Evolutionary conservation across 139 green algal genomes (phyloP), one percentile per base, ranked within the genome.

Genomic region (Cymbomonas tetramitiformis): DNA sequence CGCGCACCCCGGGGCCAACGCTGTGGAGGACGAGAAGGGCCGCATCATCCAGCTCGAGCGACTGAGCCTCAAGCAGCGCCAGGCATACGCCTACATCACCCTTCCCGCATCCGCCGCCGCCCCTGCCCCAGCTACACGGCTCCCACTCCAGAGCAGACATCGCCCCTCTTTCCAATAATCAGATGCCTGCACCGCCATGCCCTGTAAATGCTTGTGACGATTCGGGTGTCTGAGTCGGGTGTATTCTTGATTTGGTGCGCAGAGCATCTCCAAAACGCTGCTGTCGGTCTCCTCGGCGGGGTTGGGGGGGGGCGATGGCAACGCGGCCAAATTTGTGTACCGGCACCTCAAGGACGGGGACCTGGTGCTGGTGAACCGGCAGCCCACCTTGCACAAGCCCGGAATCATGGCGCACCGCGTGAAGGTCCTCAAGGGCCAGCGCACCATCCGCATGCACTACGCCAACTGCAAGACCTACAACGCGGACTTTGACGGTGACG

Each of bases 381-480:
- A 98, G 76, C 91, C 91, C 8, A 98, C 91, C n/a, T 74, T 98
- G 62, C 91, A 98, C 74, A 94, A 94, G 56, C 90, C 91, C 0
- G 84, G 78, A 30, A 65, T 86, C 30, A 80, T 88, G 74, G 77
- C 79, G 25, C 75, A 85, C 63, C 56, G 36, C 23, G 67, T 39
- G 19, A 50, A 43, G 4, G 74, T 88, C 39, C 69, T 88, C 38
- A 69, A 81, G 49, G 85, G 85, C 1, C 83, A 98, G 80, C 74
- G 88, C 46, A 95, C 88, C 23, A 95, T 98, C 47, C 79, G 91
- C 36, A 88, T 98, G 77, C 91, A 98, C 76, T 98, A 98, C 69
- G 84, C 91, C 57, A 98, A 98, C 79, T 98, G 91, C 77, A 72
- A 39, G 38, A 67, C 56, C 26, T 79, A 79, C 63, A 81, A 79